phyloP scores from a whole-genome alignment of 768 basidiomycete genomes.

The Auriscalpium vulgare region DNA sequence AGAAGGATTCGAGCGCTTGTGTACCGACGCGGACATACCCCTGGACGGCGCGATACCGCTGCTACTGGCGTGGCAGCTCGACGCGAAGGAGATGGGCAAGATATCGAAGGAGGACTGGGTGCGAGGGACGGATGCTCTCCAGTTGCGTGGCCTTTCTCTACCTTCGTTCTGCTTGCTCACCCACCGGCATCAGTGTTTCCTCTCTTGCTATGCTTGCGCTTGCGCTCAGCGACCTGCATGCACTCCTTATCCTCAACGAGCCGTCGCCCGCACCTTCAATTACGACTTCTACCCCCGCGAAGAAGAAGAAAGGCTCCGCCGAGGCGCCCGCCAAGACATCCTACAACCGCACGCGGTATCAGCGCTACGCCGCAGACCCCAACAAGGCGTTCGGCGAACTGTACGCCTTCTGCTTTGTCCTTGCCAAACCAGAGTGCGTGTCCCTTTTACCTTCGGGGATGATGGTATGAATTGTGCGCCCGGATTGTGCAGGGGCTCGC shows the following conservation, averaged over 20 bases:
- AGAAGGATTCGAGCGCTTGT: conserved; percentile 66
- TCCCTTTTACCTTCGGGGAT: background rate
- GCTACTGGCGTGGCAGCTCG: conserved; percentile 69
- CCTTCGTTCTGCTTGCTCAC: conserved; percentile 2
- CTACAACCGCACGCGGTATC: conserved; percentile 50
- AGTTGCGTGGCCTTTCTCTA: conserved; percentile 17
- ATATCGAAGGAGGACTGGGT: conserved; percentile 64
- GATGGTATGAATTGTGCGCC: background rate
- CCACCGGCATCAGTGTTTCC: conserved; percentile 31
- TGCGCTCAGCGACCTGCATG: conserved; percentile 53
- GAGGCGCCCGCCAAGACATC: conserved; percentile 36
- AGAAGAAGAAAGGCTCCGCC: conserved; percentile 23
- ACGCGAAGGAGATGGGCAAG: conserved; percentile 65
- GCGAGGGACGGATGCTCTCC: conserved; percentile 39
- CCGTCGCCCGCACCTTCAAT: conserved; percentile 23
- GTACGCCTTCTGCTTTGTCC: conserved; percentile 62
- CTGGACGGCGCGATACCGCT: conserved; percentile 69
- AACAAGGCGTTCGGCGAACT: conserved; percentile 52
- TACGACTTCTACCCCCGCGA: conserved; percentile 19
- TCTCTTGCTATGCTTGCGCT: conserved; percentile 41
- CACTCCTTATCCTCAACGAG: conserved; percentile 46
- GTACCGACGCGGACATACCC: conserved; percentile 59
- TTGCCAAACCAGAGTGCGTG: conserved; percentile 67
- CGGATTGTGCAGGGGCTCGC: conserved; percentile 42
- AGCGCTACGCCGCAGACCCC: conserved; percentile 38